Evolutionary conservation across 805 yeast species (phyloP), one percentile per base, ranked within the genome.

Genomic region (Millerozyma acaciae): DNA sequence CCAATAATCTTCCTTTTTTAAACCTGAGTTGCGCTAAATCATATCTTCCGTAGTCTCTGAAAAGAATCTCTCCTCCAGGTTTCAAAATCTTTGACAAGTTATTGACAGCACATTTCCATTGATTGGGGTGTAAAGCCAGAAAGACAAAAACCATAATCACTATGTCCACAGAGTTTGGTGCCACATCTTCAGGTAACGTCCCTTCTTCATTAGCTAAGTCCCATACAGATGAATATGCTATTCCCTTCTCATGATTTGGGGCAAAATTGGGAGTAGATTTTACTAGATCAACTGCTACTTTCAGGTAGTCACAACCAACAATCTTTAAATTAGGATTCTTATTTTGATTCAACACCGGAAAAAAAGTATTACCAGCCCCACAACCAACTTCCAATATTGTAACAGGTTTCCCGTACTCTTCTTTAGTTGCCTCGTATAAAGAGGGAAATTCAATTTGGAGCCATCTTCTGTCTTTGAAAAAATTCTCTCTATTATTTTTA

Each of bases 381-480:
- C 98, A 93, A 3, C 98, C 98, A 29, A 93, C 82, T 58, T 93
- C 98, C 35, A 93, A 70, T 21, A 93, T 81, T 3, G 80, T 77
- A 15, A 72, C 70, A 4, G 81, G 75, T n/a, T 87, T 83, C 5
- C 80, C 70, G 44, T 80, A 83, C 16, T 75, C 72, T 41, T 77
- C 76, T 12, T 46, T 47, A 3, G 95, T 86, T 5, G 86, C 83
- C 40, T 80, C 81, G 51, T 83, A 90, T 21, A 93, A 60, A 9
- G 76, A 64, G 1, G 98, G 98, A 43, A 93, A 93, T 62, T 93
- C 98, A 30, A 90, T 82, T 53, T 85, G 87, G 39, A 93, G 68
- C 98, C 98, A 93, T 52, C 86, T 89, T 47, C 98, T 72, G 59
- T 93, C 96, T 57, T 93, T 93, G 71, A 93, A 93, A 63, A 93